These are phyloP conservation scores for Aurantiochytrium sp. DNA, from an alignment of 108 stramenopile species.

Conservation along the genomic window DNA sequence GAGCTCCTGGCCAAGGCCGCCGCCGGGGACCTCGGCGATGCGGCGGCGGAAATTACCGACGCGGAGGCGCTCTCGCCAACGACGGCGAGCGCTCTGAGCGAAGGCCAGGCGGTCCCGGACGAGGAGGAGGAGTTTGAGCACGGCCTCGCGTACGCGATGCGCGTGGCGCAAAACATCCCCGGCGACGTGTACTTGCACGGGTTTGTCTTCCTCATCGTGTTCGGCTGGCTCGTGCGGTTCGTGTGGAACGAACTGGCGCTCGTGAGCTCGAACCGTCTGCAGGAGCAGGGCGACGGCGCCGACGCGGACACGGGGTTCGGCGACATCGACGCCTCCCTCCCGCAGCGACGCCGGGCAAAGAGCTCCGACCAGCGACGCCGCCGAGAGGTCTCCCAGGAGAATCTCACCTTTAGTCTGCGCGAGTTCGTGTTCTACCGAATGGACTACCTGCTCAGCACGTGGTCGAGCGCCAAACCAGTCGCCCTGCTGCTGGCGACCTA, in stretches of 20 bases:
- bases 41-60: neutral
- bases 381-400: neutral
- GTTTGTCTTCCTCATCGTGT: neutral
- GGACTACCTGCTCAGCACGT: slow-evolving; percentile 19
- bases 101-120: too few relatives aligned
- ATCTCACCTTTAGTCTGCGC: neutral
- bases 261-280: neutral
- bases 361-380: neutral
- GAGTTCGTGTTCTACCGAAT: slow-evolving; percentile 12
- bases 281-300: neutral
- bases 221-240: neutral
- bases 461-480: slow-evolving; percentile 10
- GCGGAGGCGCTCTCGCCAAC: neutral
- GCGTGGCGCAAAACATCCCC: neutral
- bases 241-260: neutral
- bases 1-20: neutral
- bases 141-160: neutral
- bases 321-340: neutral
- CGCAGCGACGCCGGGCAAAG: neutral
- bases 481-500: slow-evolving; percentile 1
- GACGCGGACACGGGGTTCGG: neutral
- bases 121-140: neutral
- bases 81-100: neutral
- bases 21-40: neutral
- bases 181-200: neutral